These are phyloP conservation scores for Suillus subluteus DNA, from an alignment of 768 basidiomycete species.

Conservation along the genomic window DNA sequence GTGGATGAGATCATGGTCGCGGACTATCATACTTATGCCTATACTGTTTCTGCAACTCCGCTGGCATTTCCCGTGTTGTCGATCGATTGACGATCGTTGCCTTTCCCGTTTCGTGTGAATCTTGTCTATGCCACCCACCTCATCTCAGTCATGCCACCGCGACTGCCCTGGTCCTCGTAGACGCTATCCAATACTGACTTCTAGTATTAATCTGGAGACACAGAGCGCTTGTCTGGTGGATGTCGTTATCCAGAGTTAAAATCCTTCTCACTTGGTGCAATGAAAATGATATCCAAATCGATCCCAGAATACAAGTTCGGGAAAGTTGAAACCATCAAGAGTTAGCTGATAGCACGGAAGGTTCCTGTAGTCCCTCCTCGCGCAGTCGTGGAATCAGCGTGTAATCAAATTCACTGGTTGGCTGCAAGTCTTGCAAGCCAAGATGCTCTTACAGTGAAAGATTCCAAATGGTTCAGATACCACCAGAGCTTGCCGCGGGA, in stretches of 20 bases:
- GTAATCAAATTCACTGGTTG: slow-evolving; percentile 15
- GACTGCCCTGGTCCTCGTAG: too few relatives aligned
- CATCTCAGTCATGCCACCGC: too few relatives aligned
- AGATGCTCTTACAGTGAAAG: not conserved
- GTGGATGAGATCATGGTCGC: not conserved
- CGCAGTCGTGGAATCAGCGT: slow-evolving; percentile 26
- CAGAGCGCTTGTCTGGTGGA: slow-evolving; percentile 8
- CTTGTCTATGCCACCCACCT: too few relatives aligned
- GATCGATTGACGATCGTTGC: too few relatives aligned
- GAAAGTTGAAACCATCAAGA: slow-evolving; percentile 16
- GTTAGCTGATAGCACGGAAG: slow-evolving; percentile 1
- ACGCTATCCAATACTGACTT: not conserved
- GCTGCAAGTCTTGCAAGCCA: not conserved
- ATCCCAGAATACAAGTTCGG: slow-evolving; percentile 41
- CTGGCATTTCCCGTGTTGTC: too few relatives aligned
- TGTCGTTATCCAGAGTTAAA: slow-evolving; percentile 23
- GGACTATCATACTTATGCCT: not conserved
- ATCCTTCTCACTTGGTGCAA: slow-evolving; percentile 53
- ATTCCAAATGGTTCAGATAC: slow-evolving; percentile 68
- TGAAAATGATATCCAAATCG: slow-evolving; percentile 48
- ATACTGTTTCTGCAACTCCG: too few relatives aligned
- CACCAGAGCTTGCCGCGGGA: slow-evolving; percentile 61
- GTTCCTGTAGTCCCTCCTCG: slow-evolving; percentile 15
- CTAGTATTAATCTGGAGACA: not conserved
- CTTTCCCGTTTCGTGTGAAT: too few relatives aligned